Evolutionary conservation across 768 basidiomycete species (phyloP), one percentile per base, ranked within the genome.

Genomic region (Ephemerocybe angulata): DNA sequence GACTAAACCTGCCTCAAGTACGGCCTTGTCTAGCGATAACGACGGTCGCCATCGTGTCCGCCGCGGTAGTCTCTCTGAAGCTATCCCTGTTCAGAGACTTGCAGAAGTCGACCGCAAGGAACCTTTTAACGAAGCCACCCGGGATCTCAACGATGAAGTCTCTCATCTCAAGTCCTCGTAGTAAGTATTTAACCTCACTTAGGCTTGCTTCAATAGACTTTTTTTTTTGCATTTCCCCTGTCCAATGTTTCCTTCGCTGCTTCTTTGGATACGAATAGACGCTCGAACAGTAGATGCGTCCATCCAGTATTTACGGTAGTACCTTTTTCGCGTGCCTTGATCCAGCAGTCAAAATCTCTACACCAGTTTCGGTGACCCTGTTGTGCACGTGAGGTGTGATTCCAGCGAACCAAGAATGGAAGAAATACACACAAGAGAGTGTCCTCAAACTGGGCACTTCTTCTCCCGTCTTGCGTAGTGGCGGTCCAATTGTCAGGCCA

Each of bases 401-500:
- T n/a, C n/a, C n/a, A n/a, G 50, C n/a, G n/a, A n/a, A n/a, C n/a
- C n/a, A n/a, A n/a, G n/a, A n/a, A n/a, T n/a, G n/a, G n/a, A n/a
- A n/a, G n/a, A 30, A n/a, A n/a, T n/a, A 81, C 93, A 63, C 64
- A 95, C 94, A 99, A 70, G 33, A 99, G 74, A 1, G 96, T 98
- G 65, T 99, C 97, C 69, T 99, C 97, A 66, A 98, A 99, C 65
- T 99, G 97, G 1, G 97, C 97, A 56, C 91, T 94, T 53, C 81
- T 77, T 68, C 88, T 89, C 21, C 94, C 96, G 70, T 98, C 96
- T 11, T 80, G 70, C 3, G 97, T 99, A 21, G 88, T 92, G 1
- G 95, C 93, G 3, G 96, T 98, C 96, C 96, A 98, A 65, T 93
- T 87, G 68, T 96, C 93, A 29, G 88, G 87, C 94, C 94, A 93